Evolutionary conservation across 495 filamentous ascomycete genomes (phyloP).

Genomic region (Acidiella bohemica): DNA sequence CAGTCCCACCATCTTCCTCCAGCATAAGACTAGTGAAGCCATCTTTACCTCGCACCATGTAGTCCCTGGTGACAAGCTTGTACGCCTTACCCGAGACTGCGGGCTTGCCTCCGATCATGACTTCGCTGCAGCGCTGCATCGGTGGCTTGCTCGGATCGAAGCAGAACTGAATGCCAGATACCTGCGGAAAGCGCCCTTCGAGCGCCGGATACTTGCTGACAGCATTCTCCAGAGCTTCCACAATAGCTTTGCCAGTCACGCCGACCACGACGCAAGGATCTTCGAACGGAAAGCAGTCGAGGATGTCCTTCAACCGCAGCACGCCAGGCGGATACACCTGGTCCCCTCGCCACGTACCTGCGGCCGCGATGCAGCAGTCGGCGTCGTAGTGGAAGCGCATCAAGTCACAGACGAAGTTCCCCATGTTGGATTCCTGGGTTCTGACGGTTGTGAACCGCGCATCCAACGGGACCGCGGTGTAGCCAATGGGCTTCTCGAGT

Average conservation of each 20-base stretch:
- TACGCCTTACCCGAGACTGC: conserved; percentile 50
- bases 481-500: conserved; percentile 71
- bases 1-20: conserved; percentile 53
- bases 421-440: conserved; percentile 62
- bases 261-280: conserved; percentile 73
- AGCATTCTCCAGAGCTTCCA: conserved; percentile 69
- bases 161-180: conserved; percentile 62
- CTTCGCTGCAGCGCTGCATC: conserved; percentile 49
- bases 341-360: conserved; percentile 80
- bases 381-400: conserved; percentile 70
- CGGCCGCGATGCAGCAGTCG: conserved; percentile 74
- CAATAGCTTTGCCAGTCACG: conserved; percentile 49
- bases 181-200: conserved; percentile 70
- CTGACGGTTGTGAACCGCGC: conserved; percentile 75
- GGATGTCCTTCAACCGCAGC: conserved; percentile 59
- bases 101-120: conserved; percentile 43
- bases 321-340: conserved; percentile 76
- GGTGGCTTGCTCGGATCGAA: conserved; percentile 48
- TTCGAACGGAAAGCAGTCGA: conserved; percentile 65
- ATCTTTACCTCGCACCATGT: conserved; percentile 80
- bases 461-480: conserved; percentile 65
- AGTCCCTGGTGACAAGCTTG: conserved; percentile 59
- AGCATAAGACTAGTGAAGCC: conserved; percentile 63
- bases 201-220: conserved; percentile 67
- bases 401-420: conserved; percentile 81